Conservation (phyloP, 768 basidiomycete species). For the Agaricus sinodeliciosus region DNA sequence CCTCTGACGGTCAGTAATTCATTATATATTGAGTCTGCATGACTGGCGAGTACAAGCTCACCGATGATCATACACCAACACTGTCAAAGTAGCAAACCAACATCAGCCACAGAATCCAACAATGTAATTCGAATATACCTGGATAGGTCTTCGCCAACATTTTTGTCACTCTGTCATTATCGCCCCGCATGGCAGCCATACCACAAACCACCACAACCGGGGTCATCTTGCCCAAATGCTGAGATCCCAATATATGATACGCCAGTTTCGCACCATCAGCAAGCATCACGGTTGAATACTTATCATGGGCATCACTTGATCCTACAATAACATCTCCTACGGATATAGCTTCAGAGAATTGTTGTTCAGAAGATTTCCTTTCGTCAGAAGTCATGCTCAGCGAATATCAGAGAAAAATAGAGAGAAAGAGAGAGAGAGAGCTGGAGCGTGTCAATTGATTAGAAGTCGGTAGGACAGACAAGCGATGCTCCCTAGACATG, state of each 20-base stretch:
- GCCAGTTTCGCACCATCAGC: conserved; percentile 37
- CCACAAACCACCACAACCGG: conserved; percentile 40
- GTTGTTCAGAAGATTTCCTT: background rate
- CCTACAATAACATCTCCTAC: background rate
- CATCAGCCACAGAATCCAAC: background rate
- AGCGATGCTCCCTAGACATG: background rate
- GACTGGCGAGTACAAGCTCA: background rate
- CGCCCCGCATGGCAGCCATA: conserved; percentile 30
- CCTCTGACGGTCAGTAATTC: conserved; percentile 22
- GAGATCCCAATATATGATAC: conserved; percentile 36
- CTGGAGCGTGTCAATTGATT: background rate
- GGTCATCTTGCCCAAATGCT: conserved; percentile 21
- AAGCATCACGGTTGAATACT: conserved; percentile 22
- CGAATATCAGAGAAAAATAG: background rate
- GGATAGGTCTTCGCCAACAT: conserved; percentile 29
- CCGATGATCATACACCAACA: conserved; percentile 37
- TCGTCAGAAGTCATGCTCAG: conserved; percentile 1
- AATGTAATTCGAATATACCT: conserved; percentile 21
- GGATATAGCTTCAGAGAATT: too few relatives aligned
- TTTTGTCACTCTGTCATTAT: conserved; percentile 30
- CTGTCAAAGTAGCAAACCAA: conserved; percentile 21
- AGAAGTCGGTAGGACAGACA: background rate
- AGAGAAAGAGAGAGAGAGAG: background rate
- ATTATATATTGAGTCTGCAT: background rate
- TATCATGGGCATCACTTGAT: conserved; percentile 14